Evolutionary conservation across 1,139 yeast genomes (phyloP), one percentile per base, ranked within the genome.

Genomic region (Scheffersomyces parashehatae): DNA sequence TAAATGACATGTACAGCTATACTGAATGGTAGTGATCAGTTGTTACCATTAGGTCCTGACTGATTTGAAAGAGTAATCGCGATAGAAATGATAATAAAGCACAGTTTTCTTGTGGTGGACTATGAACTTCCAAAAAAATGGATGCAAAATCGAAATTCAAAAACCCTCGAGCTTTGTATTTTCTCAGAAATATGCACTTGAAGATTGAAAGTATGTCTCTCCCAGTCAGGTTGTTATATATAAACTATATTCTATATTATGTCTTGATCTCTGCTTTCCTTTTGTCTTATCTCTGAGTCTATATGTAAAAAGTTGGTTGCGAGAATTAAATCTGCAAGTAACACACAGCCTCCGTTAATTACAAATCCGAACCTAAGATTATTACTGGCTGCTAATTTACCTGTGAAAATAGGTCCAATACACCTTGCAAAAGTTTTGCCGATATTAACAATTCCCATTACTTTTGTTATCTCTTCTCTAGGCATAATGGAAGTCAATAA

Each of bases 381-480:
- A 3, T 77, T 75, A 12, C 56, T 53, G 15, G 73, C 73, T 0
- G 96, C 95, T 38, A 89, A 67, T 35, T 73, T 63, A 3, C 97
- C 97, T 0, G 96, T 86, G 54, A 87, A 77, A 3, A 80, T 57
- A 0, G 97, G 97, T 0, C 97, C 96, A 15, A 87, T 59, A 40
- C 95, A 83, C 46, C 96, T 73, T 0, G 96, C 95, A 52, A 87
- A 73, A 1, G 96, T 90, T 61, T 89, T 89, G 24, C 87, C 90
- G 32, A 89, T 83, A 56, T 89, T 89, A 4, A 89, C 96, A 3
- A 86, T 71, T 1, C 96, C 97, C 83, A 90, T 78, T 2, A 86
- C 93, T 53, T 76, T 79, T 4, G 95, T 82, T 37, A 90, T 67
- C 45, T 88, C 95, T 10, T 71, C 64, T 9, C 77, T 73, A 12